Evolutionary conservation across 2,329 filamentous ascomycete species (phyloP), one percentile per base, ranked within the genome.

Genomic region (Epichloe amarillans): DNA sequence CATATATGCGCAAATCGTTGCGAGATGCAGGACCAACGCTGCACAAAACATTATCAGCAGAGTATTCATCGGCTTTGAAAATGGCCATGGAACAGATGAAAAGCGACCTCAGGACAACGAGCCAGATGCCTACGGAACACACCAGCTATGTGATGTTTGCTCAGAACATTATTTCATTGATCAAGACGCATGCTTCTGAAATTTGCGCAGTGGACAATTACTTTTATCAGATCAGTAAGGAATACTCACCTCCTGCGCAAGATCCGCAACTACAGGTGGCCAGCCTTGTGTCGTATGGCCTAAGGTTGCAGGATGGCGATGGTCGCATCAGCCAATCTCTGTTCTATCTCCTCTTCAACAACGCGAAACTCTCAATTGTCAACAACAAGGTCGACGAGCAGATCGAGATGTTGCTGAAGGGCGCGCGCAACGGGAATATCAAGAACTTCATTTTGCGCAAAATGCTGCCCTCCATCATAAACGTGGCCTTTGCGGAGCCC

Each of bases 201-300:
- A 69, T 81, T 38, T 77, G 75, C 60, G 62, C 67, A 1, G 66
- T 81, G 4, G 76, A 81, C 56, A 60, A 66, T 2, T 82, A 76
- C 59, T 82, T 76, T 62, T 77, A 75, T 52, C 72, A 77, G 52
- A 74, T 77, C 56, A 77, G 69, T 59, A 69, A 65, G 38, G 75
- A 77, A 51, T 82, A 79, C 60, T 74, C 72, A 3, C 78, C 78
- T 3, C 72, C 77, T 0, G 58, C 64, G 12, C 70, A 79, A 50
- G 78, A 82, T 44, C 77, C 77, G 2, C 71, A 76, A 38, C 66
- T 81, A 4, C 77, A 79, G 53, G 71, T 75, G 23, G 77, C 77
- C 4, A 70, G 69, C 4, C 76, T 82, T 58, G 58, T 76, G 15
- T 73, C 75, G 2, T 81, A 79, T 59, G 78, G 76, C 1, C 63